Conservation (phyloP, 2,329 filamentous ascomycete species). For the Cordyceps fumosorosea region DNA sequence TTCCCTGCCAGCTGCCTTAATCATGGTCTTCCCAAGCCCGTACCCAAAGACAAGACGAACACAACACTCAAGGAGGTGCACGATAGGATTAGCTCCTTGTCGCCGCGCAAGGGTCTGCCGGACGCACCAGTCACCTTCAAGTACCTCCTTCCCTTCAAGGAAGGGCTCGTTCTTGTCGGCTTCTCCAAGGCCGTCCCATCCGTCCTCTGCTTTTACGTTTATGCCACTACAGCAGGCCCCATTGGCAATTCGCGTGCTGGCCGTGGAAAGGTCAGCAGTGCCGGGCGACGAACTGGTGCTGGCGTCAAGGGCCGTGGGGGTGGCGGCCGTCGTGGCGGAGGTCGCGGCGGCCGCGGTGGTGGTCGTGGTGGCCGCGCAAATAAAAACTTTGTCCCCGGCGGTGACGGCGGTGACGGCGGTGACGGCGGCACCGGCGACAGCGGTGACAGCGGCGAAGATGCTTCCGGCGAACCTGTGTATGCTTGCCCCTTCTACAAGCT, state of each 20-base stretch:
- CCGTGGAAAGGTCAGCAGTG: neutral
- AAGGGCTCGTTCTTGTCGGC: neutral
- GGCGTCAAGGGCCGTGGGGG: neutral
- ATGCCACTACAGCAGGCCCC: neutral
- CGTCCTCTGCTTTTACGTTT: neutral
- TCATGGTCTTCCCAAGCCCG: neutral
- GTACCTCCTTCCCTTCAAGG: neutral
- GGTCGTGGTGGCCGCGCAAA: neutral
- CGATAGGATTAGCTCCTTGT: neutral
- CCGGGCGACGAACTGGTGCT: neutral
- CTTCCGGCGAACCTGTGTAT: neutral
- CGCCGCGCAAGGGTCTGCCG: neutral
- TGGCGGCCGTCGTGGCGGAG: neutral
- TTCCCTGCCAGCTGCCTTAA: neutral
- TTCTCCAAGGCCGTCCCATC: neutral
- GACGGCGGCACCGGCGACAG: neutral
- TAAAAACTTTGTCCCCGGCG: neutral
- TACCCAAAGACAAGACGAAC: neutral
- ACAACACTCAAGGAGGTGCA: neutral
- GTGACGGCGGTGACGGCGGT: neutral
- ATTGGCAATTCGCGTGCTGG: neutral
- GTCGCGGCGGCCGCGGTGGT: neutral
- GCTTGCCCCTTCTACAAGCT: slow-evolving; percentile 10
- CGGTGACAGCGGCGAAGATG: neutral
- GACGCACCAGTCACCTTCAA: neutral